phyloP scores from a whole-genome alignment of 116 monocot species.

The Thalassia testudinum region DNA sequence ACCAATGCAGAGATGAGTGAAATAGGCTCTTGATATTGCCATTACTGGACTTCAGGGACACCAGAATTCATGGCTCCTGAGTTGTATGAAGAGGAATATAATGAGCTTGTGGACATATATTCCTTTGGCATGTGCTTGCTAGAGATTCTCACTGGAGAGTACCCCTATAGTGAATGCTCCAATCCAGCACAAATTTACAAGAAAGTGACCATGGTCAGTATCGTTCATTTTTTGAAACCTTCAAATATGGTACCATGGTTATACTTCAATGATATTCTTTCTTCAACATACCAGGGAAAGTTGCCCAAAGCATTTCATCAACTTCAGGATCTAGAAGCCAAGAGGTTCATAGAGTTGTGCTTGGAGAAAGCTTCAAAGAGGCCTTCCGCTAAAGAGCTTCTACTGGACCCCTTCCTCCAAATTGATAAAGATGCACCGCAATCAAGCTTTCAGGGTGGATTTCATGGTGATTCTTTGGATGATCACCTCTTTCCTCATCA shows the following conservation, averaged over 20 bases:
- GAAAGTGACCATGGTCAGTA: slow-evolving; percentile 71
- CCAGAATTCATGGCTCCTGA: slow-evolving; percentile 99
- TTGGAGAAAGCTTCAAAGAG: slow-evolving; percentile 41
- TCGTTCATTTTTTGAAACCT: too few relatives aligned
- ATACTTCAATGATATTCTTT: neutral
- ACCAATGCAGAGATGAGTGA: too few relatives aligned
- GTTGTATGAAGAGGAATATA: slow-evolving; percentile 94
- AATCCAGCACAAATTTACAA: slow-evolving; percentile 98
- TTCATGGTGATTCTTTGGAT: neutral
- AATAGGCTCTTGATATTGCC: too few relatives aligned
- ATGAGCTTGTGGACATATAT: slow-evolving; percentile 85
- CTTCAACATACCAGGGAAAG: slow-evolving; percentile 75
- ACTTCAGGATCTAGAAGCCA: slow-evolving; percentile 49
- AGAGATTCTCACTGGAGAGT: slow-evolving; percentile 87
- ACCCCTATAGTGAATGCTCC: slow-evolving; percentile 88
- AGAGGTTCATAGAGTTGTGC: slow-evolving; percentile 62
- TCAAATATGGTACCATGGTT: too few relatives aligned
- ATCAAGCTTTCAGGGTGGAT: neutral
- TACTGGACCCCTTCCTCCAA: slow-evolving; percentile 63
- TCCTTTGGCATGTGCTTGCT: slow-evolving; percentile 96
- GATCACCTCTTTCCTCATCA: neutral
- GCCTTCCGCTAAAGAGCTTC: slow-evolving; percentile 59
- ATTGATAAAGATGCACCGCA: slow-evolving; percentile 7
- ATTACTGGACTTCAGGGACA: slow-evolving; percentile 60
- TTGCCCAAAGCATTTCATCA: slow-evolving; percentile 65